A percentile compares a stretch with the other conserved stretches of the same genome.
phyloP scores from a whole-genome alignment of 1,284 basidiomycete genomes.

The Farysia itapuensis region DNA sequence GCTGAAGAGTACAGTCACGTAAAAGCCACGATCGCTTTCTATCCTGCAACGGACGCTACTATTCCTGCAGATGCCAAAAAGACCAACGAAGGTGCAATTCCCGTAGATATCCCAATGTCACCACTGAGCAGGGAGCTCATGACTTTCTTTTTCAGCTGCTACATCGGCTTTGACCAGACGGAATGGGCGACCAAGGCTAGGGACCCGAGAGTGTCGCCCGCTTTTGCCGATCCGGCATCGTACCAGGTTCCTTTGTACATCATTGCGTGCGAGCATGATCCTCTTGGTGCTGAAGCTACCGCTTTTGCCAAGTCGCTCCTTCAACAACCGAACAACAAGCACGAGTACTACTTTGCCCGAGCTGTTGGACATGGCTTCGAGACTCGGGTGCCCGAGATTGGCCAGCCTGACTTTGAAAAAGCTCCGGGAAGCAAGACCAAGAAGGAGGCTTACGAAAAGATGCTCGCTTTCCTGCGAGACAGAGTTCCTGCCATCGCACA shows the following conservation, averaged over 20 bases:
- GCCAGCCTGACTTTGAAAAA: constrained; percentile 1
- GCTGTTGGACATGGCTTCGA: constrained; percentile 29
- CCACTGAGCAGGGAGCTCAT: constrained; percentile 12
- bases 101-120: constrained; percentile 15
- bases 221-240: constrained; percentile 2
- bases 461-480: constrained; percentile 5
- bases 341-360: constrained; percentile 15
- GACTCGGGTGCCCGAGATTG: constrained; percentile 18
- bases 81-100: constrained; percentile 19
- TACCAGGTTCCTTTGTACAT: constrained; percentile 21
- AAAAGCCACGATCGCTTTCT: constrained; percentile 24
- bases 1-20: constrained; percentile 9
- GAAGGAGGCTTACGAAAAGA: constrained; percentile 14
- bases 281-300: constrained; percentile 12
- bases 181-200: constrained; percentile 1
- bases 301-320: constrained; percentile 6
- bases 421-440: constrained; percentile 13
- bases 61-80: constrained; percentile 12
- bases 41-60: constrained; percentile 15
- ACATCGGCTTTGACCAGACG: constrained; percentile 8
- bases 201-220: constrained; percentile 20
- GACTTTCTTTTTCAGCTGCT: constrained; percentile 29
- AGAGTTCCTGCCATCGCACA: background rate
- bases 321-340: constrained; percentile 1
- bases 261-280: constrained; percentile 34